Base-by-base conservation (phyloP, 768 basidiomycete species). In the Boletellus sp. region DNA sequence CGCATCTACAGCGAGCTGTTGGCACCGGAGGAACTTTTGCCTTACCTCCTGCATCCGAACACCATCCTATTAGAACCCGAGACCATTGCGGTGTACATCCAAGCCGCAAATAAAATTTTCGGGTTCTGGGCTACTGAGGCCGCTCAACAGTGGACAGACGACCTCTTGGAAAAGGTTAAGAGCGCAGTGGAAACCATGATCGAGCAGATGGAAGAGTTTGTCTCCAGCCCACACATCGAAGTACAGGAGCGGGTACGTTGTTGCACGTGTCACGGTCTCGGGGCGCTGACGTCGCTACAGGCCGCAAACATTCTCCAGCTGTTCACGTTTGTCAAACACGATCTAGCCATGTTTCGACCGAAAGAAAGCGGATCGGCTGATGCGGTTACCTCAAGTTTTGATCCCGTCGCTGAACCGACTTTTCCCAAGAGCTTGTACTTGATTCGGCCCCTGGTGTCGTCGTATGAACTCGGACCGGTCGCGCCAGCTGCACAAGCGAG, bases 361-460 rank as follows among this genome's bases (percentile, higher is more conserved):
- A 74, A 67, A 47, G 65, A 60, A 8, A 43, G 59, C 36, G 68
- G 70, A 2, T 69, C 70, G 31, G 71, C 71, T 24, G 76, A 73
- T 15, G 52, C 66, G 16, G 65, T 70, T 11, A 56, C 68, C 17
- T 69, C 74, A 12, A 46, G 50, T 45, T 78, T 78, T 12, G 77
- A 74, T 42, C 56, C 62, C 6, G 60, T 68, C 22, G 48, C 42
- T 3, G 60, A 55, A 32, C 79, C 81, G 15, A 69, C 70, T 32
- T 95, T 90, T 61, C 96, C 96, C 3, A 94, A 94, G 71, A 91
- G 89, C 58, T 72, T 98, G 12, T 88, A 84, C 66, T 80, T 99
- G 46, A 83, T 98, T 38, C 76, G 79, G 35, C 91, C 93, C 0
- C 71, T 99, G 8, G 89, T 90, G 60, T 74, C 78, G 16, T 61